A percentile compares a stretch with the other conserved stretches of the same genome.
These are phyloP conservation scores for Coelastrella sp. DNA, from an alignment of 139 green algal species.

Conservation along the genomic window DNA sequence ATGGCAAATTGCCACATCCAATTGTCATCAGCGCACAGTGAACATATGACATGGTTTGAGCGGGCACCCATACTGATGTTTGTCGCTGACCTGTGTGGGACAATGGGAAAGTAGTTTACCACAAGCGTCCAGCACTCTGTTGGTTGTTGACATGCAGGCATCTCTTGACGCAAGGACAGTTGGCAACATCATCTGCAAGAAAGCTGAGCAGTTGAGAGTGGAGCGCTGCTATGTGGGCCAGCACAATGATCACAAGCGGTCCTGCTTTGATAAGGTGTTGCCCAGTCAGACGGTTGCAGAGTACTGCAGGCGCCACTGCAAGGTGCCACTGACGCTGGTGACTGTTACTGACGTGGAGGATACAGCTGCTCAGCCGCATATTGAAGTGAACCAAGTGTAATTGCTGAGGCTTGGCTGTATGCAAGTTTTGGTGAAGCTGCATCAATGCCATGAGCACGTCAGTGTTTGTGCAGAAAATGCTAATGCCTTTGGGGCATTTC, in stretches of 20 bases:
- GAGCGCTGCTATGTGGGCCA: conserved; percentile 1
- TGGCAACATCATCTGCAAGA: conserved; percentile 17
- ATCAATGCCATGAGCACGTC: no score
- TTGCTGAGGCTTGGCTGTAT: no score
- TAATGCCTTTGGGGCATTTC: no score
- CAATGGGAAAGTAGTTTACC: background rate
- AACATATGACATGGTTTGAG: background rate
- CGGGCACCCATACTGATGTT: background rate
- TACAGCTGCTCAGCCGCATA: no score
- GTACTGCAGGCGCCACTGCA: conserved; percentile 11
- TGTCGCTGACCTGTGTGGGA: no score
- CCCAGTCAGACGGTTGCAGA: background rate
- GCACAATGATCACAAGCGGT: background rate
- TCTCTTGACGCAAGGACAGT: conserved; percentile 5
- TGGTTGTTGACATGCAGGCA: background rate
- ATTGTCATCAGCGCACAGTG: background rate
- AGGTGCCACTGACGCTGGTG: conserved; percentile 22
- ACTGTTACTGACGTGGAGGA: no score
- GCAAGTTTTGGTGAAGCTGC: no score
- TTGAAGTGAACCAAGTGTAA: no score
- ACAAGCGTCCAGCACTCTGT: background rate
- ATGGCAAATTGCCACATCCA: background rate
- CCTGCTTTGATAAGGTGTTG: background rate
- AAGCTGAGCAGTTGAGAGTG: conserved; percentile 2
- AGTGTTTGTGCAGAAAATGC: no score